phyloP scores from a whole-genome alignment of 148 eudicot genomes.

The Dysphania ambrosioides region DNA sequence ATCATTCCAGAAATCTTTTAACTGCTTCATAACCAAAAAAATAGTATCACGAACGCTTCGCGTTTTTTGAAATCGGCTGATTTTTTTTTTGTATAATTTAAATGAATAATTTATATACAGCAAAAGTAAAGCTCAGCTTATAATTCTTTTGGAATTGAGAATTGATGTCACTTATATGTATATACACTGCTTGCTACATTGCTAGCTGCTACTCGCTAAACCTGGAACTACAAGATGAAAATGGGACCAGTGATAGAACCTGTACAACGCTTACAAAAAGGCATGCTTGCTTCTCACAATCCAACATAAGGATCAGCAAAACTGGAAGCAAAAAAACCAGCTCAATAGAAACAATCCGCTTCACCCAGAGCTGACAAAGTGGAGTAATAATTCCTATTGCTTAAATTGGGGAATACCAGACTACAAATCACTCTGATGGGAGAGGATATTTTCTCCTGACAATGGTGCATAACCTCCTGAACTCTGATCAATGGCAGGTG shows the following conservation, averaged over 20 bases:
- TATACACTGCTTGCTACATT: slow-evolving; percentile 18
- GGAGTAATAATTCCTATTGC: neutral
- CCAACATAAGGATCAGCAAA: slow-evolving; percentile 18
- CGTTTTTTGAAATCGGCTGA: neutral
- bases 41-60: no score
- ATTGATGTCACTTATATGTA: slow-evolving; percentile 13
- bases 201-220: slow-evolving; percentile 3
- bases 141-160: neutral
- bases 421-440: slow-evolving; percentile 7
- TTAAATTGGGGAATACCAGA: neutral
- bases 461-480: slow-evolving; percentile 6
- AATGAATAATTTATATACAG: slow-evolving; percentile 5
- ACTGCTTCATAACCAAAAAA: no score
- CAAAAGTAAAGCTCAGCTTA: neutral
- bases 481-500: slow-evolving; percentile 22
- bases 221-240: slow-evolving; percentile 18
- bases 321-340: slow-evolving; percentile 24
- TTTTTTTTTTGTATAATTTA: neutral
- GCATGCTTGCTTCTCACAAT: slow-evolving; percentile 11
- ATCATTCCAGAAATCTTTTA: no score
- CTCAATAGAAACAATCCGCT: neutral
- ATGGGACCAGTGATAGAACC: slow-evolving; percentile 18
- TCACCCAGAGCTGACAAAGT: neutral
- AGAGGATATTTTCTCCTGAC: slow-evolving; percentile 2
- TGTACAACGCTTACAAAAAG: slow-evolving; percentile 28